Conservation (phyloP, 2,329 filamentous ascomycete genomes). For the Stemphylium lycopersici region DNA sequence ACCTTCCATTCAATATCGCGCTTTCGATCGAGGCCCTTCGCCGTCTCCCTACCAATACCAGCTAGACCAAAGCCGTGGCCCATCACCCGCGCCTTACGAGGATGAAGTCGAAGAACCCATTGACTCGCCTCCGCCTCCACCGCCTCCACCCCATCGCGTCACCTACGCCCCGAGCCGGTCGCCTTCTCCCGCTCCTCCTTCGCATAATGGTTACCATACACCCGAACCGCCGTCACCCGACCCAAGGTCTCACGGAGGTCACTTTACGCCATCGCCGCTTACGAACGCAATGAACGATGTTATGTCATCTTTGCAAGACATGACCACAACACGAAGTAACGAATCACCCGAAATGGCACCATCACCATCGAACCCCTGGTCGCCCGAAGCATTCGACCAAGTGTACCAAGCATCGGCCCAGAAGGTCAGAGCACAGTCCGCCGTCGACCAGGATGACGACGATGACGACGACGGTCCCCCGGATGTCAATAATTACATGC, state of each 20-base stretch:
- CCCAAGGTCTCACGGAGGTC: conserved; percentile 37
- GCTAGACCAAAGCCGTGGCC: conserved; percentile 26
- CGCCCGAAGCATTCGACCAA: conserved; percentile 81
- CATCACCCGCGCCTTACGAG: conserved; percentile 43
- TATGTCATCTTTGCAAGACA: conserved; percentile 90
- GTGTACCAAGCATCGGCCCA: conserved; percentile 52
- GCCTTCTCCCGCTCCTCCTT: conserved; percentile 42
- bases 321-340: conserved; percentile 67
- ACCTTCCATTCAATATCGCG: conserved; percentile 44
- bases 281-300: conserved; percentile 97
- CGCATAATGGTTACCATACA: conserved; percentile 59
- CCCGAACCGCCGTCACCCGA: conserved; percentile 72
- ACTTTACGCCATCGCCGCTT: conserved; percentile 82
- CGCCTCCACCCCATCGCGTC: conserved; percentile 77
- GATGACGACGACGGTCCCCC: conserved; percentile 68
- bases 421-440: conserved; percentile 66
- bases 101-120: conserved; percentile 25
- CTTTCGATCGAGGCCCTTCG: conserved; percentile 50
- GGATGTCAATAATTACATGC: conserved; percentile 83
- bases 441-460: conserved; percentile 65
- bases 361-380: conserved; percentile 77
- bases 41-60: conserved; percentile 46
- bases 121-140: conserved; percentile 72
- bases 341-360: conserved; percentile 62
- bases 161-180: conserved; percentile 55